Percentiles rank a stretch among this genome's conserved stretches.
Conservation (phyloP, 768 basidiomycete species). For the Paxillus involutus region DNA sequence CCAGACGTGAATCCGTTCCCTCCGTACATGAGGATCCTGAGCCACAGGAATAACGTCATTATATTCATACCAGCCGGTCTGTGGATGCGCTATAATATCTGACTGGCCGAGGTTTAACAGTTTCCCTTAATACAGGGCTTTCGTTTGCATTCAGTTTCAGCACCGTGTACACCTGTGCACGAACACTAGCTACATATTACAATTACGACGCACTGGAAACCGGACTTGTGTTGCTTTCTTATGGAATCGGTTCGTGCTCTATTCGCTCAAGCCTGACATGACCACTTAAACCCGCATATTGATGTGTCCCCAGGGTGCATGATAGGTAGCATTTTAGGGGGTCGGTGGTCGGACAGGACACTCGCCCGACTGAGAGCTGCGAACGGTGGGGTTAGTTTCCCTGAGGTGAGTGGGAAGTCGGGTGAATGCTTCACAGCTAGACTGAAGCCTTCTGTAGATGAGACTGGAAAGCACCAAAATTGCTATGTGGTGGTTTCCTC, state of each 20-base stretch:
- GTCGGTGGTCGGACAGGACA: conserved; percentile 55
- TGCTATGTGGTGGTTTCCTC: conserved; percentile 55
- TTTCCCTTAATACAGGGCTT: conserved; percentile 43
- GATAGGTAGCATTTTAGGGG: conserved; percentile 56
- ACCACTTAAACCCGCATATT: not conserved
- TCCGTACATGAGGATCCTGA: conserved; percentile 59
- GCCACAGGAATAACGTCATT: conserved; percentile 63
- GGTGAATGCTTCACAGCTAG: not conserved
- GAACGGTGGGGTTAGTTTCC: conserved; percentile 50
- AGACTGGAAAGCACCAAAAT: conserved; percentile 65
- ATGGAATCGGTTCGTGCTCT: conserved; percentile 56
- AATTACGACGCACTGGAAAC: conserved; percentile 68
- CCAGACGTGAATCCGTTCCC: conserved; percentile 72
- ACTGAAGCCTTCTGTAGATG: conserved; percentile 46
- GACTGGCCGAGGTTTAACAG: not conserved
- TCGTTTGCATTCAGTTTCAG: conserved; percentile 71
- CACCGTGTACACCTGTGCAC: conserved; percentile 71
- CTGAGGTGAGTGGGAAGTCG: conserved; percentile 53
- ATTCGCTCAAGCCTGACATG: not conserved
- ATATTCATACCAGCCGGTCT: conserved; percentile 43
- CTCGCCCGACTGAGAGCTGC: conserved; percentile 44
- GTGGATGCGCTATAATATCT: conserved; percentile 9
- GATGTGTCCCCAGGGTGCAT: conserved; percentile 40
- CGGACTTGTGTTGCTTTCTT: conserved; percentile 76
- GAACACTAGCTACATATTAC: conserved; percentile 67